phyloP scores from a whole-genome alignment of 2,329 filamentous ascomycete genomes.

The Fusarium dimerum region DNA sequence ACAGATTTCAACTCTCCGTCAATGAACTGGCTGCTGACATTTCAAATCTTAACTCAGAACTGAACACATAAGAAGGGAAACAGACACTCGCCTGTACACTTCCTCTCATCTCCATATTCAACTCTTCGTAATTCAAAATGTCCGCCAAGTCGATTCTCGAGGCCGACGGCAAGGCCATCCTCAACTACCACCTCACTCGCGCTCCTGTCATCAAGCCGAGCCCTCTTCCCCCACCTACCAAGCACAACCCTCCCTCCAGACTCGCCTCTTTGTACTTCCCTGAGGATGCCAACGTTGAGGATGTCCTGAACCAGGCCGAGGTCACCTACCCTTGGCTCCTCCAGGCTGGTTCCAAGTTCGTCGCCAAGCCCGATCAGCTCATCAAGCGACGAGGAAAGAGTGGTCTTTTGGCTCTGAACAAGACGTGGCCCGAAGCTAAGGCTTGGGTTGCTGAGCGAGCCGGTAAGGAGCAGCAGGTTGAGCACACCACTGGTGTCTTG shows the following conservation, averaged over 20 bases:
- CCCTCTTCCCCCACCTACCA: slow-evolving; percentile 79
- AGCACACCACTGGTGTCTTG: slow-evolving; percentile 84
- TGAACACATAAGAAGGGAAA: slow-evolving; percentile 24
- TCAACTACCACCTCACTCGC: slow-evolving; percentile 99
- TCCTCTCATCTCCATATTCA: slow-evolving; percentile 21
- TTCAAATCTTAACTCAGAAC: slow-evolving; percentile 20
- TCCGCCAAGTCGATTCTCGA: slow-evolving; percentile 91
- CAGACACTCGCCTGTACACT: slow-evolving; percentile 29
- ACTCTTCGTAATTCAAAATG: slow-evolving; percentile 39
- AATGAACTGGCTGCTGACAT: slow-evolving; percentile 18
- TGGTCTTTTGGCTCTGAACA: slow-evolving; percentile 93
- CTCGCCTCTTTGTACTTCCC: slow-evolving; percentile 92
- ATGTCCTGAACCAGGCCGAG: slow-evolving; percentile 93
- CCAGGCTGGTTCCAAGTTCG: slow-evolving; percentile 80
- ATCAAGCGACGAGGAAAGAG: slow-evolving; percentile 99
- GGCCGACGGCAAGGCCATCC: slow-evolving; percentile 99
- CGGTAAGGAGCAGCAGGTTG: slow-evolving; percentile 89
- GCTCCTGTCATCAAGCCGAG: slow-evolving; percentile 97
- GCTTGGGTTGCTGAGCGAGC: slow-evolving; percentile 93
- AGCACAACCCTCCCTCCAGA: slow-evolving; percentile 90
- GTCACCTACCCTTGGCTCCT: slow-evolving; percentile 96
- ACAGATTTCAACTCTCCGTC: background rate
- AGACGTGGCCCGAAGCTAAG: slow-evolving; percentile 91
- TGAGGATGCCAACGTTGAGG: slow-evolving; percentile 79
- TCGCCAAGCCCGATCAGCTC: slow-evolving; percentile 98